phyloP scores from a whole-genome alignment of 2,329 filamentous ascomycete genomes.

The Madurella mycetomatis region DNA sequence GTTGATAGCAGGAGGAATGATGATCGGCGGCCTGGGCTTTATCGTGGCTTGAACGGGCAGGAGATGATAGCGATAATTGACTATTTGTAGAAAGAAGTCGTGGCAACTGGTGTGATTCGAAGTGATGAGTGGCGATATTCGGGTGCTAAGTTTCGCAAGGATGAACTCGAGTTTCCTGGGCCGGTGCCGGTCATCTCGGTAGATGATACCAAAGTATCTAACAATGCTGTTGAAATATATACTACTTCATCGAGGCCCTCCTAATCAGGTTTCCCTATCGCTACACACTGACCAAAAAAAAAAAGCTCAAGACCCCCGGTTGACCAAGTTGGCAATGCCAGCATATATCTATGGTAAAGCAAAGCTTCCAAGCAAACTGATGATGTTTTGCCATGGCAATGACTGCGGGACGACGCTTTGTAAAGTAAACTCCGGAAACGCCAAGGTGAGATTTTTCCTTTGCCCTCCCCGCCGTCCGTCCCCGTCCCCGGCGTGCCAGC shows the following conservation, averaged over 20 bases:
- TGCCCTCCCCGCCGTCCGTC: not conserved
- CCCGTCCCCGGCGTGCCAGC: not conserved
- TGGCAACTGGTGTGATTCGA: not conserved
- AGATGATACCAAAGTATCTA: too few relatives aligned
- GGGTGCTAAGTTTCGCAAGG: not conserved
- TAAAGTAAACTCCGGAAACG: constrained; percentile 9
- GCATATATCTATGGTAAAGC: not conserved
- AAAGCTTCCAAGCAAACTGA: too few relatives aligned
- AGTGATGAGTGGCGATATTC: not conserved
- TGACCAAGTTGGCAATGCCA: not conserved
- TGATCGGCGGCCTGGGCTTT: not conserved
- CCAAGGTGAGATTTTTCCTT: not conserved
- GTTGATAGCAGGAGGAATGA: not conserved
- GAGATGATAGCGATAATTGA: not conserved
- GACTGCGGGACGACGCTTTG: too few relatives aligned
- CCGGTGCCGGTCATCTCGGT: too few relatives aligned
- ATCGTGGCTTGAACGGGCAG: not conserved
- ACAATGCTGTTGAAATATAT: not conserved
- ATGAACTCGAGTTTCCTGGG: too few relatives aligned
- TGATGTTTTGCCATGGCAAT: too few relatives aligned
- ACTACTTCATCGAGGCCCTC: not conserved
- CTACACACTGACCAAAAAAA: not conserved
- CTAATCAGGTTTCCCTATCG: not conserved
- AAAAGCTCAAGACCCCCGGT: not conserved
- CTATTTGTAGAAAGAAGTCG: not conserved